Evolutionary conservation across 495 filamentous ascomycete species (phyloP).

Genomic region (Penicillium paradoxum): DNA sequence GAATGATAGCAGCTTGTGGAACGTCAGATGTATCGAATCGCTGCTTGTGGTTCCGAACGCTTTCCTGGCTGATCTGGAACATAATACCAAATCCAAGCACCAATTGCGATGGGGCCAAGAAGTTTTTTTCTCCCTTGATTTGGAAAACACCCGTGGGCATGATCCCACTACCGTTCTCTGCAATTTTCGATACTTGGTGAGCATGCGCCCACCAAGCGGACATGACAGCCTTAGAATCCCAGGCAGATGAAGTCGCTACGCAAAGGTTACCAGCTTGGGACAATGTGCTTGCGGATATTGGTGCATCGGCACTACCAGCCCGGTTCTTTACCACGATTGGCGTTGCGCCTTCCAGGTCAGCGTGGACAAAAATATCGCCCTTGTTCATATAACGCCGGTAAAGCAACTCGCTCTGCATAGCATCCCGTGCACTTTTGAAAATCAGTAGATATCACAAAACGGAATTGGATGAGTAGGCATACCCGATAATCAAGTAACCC

Average conservation of each 20-base stretch:
- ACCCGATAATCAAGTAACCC: slow-evolving; percentile 80
- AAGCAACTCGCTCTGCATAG: slow-evolving; percentile 85
- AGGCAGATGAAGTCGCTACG: slow-evolving; percentile 78
- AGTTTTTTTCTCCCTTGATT: slow-evolving; percentile 81
- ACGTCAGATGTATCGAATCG: slow-evolving; percentile 48
- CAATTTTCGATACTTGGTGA: slow-evolving; percentile 82
- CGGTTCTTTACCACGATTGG: slow-evolving; percentile 84
- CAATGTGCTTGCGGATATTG: slow-evolving; percentile 85
- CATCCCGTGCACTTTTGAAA: slow-evolving; percentile 65
- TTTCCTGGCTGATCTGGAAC: slow-evolving; percentile 86
- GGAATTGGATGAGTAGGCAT: slow-evolving; percentile 6
- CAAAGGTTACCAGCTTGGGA: slow-evolving; percentile 82
- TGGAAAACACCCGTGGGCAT: slow-evolving; percentile 71
- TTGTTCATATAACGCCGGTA: slow-evolving; percentile 80
- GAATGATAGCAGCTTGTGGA: neutral
- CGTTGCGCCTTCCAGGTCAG: slow-evolving; percentile 79
- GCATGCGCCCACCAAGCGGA: slow-evolving; percentile 89
- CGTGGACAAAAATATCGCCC: slow-evolving; percentile 88
- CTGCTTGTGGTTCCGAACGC: slow-evolving; percentile 71
- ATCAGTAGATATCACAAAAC: slow-evolving; percentile 8
- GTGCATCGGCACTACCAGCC: slow-evolving; percentile 64
- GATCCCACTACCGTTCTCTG: slow-evolving; percentile 66
- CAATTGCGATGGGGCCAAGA: slow-evolving; percentile 81
- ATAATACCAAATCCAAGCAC: slow-evolving; percentile 81
- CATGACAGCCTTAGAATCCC: slow-evolving; percentile 96